Base-by-base conservation (phyloP, 257 asterid species). In the Leonotis leonurus region DNA sequence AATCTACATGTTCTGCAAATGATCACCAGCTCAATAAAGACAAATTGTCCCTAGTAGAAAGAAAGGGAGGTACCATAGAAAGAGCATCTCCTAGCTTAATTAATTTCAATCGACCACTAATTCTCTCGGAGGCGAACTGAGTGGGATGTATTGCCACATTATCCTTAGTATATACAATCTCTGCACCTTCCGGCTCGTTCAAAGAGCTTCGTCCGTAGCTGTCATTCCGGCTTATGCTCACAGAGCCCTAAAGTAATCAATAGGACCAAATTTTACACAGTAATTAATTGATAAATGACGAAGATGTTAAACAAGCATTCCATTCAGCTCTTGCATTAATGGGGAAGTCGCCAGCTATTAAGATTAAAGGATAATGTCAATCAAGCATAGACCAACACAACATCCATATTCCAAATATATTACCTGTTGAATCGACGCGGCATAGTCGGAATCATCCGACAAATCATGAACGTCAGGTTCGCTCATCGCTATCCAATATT, bases 101-200 rank as follows among this genome's bases (percentile, higher is more conserved):
- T 85, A 93, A 78, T 90, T 81, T 93, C 90, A 93, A 80, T 35
- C 99, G 83, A 44, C 99, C 99, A 55, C 99, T 77, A 67, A 93
- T 89, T 77, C 99, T 79, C 78, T 93, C 99, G n/a, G 95, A 78
- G 18, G 92, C 97, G 12, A 68, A 78, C 78, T 93, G 99, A 43
- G 95, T 78, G 1, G 99, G 99, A 77, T 89, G 99, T 78, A 93
- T 85, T n/a, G 97, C 61, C 77, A 93, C 99, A 67, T 93, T 85
- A 75, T 93, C 99, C 78, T 93, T 93, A 64, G 75, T 69, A 74
- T 80, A 93, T 43, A 93, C 87, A 33, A 83, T 65, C 72, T 89
- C 99, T 2, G 83, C 83, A 41, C 90, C 94, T 13, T 82, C 89
- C 45, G 86, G 73, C n/a, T 87, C 97, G 71, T 77, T 81, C 22